Base-by-base conservation (phyloP, 192 early-diverging fungal genomes). In the Backusella psychrophila region DNA sequence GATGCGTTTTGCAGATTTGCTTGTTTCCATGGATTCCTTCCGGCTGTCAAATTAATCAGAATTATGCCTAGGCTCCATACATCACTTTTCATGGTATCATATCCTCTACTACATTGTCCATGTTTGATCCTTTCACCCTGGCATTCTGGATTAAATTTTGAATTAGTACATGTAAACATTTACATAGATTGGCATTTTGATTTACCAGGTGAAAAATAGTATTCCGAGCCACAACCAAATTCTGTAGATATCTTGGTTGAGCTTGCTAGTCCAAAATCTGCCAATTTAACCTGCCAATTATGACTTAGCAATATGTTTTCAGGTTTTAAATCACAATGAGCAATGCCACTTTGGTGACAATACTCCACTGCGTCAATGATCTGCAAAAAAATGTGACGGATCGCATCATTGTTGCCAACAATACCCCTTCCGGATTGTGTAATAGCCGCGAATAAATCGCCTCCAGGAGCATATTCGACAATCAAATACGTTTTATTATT, bases 51-150 rank as follows among this genome's bases (percentile, higher is more conserved):
- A 56, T 89, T 97, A 76, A 96, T 96, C 21, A 96, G 88, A 68
- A 98, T 97, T 4, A 99, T 94, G 23, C 97, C 97, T 29, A 97
- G 81, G 46, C 92, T 94, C 97, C 97, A 99, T 80, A 99, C 87
- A 78, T 99, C 97, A 31, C 87, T 89, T 19, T 81, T 67, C 14
- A 83, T 82, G 39, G 84, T 87, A 66, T 79, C 78, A 77, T 89
- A 99, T 36, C 23, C 35, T 69, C n/a, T 69, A 12, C 12, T 46
- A 81, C 88, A 88, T 66, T 83, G 73, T 66, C 91, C 84, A 26
- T 63, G 6, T 39, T 38, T 69, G 42, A 49, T 38, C 38, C 15
- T 56, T 33, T 26, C 75, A 79, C 84, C 91, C 85, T 89, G 82
- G 80, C 88, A 86, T 87, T 92, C 82, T 89, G 80, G 67, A 7